phyloP scores from a whole-genome alignment of 2,329 filamentous ascomycete genomes.

The Thermothelomyces thermophilus region DNA sequence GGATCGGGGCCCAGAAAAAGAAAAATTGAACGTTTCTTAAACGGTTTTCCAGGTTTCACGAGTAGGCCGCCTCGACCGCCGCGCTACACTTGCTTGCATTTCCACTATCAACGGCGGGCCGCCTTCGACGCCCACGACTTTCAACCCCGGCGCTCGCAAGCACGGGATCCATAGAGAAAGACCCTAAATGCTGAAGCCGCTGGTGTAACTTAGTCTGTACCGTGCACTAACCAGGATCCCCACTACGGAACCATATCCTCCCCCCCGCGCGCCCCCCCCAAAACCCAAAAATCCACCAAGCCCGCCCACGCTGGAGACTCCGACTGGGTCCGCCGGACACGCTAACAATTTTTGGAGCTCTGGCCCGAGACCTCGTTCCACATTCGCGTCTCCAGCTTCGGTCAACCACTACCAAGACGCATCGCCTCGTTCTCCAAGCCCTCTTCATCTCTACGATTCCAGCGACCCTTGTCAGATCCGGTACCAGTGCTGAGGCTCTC shows the following conservation, averaged over 20 bases:
- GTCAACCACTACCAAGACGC: neutral
- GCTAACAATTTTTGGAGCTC: slow-evolving; percentile 20
- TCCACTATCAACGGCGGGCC: too few relatives aligned
- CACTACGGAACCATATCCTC: too few relatives aligned
- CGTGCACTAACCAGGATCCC: too few relatives aligned
- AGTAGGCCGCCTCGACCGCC: too few relatives aligned
- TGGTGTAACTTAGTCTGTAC: too few relatives aligned
- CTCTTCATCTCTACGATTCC: neutral
- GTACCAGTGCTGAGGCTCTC: neutral
- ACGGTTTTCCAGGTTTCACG: neutral
- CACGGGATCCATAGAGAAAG: too few relatives aligned
- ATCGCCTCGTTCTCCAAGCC: neutral
- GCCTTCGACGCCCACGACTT: too few relatives aligned
- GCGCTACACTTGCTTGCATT: too few relatives aligned
- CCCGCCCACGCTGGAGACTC: neutral
- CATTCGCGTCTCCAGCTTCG: slow-evolving; percentile 13
- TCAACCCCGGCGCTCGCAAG: too few relatives aligned
- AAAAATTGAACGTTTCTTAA: neutral
- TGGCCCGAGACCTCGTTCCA: slow-evolving; percentile 10
- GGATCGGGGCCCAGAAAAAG: neutral
- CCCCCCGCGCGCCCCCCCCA: too few relatives aligned
- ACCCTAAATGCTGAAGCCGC: too few relatives aligned
- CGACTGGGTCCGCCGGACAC: slow-evolving; percentile 1
- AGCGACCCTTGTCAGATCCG: neutral
- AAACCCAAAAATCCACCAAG: too few relatives aligned